Evolutionary conservation across 805 yeast genomes (phyloP).

Genomic region (Saturnispora zaruensis): DNA sequence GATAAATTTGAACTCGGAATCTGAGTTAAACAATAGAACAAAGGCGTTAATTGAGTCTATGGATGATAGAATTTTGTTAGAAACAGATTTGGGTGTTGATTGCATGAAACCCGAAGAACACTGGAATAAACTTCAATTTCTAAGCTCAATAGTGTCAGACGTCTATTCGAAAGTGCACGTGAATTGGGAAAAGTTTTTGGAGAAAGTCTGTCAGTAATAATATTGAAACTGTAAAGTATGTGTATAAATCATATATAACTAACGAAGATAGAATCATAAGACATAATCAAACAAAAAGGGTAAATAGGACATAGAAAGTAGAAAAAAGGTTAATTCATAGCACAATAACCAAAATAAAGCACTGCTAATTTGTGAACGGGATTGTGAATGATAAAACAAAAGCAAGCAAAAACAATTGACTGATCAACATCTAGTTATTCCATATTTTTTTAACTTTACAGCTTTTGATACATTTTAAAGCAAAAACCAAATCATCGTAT

Average conservation of each 20-base stretch:
- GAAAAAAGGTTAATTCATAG: neutral
- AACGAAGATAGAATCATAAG: neutral
- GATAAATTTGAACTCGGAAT: conserved; percentile 18
- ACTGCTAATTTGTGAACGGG: neutral
- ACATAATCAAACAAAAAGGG: neutral
- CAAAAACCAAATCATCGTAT: conserved; percentile 23
- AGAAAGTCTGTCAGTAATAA: neutral
- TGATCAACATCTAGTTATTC: neutral
- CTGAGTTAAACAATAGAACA: conserved; percentile 8
- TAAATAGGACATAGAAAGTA: neutral
- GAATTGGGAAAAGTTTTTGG: neutral
- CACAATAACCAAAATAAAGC: neutral
- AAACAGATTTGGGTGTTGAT: conserved; percentile 41
- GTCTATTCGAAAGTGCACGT: neutral
- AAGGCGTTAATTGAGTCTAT: conserved; percentile 15
- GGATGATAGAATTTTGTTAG: conserved; percentile 34
- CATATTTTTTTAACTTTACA: conserved; percentile 14
- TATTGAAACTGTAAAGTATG: neutral
- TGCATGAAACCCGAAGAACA: conserved; percentile 10
- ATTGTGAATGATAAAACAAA: neutral
- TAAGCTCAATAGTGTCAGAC: neutral
- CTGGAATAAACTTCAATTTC: neutral
- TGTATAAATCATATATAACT: neutral
- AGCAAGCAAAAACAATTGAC: neutral
- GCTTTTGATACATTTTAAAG: conserved; percentile 23